These are phyloP conservation scores for Anisogramma anomala DNA, from an alignment of 2,329 filamentous ascomycete species.

Conservation along the genomic window DNA sequence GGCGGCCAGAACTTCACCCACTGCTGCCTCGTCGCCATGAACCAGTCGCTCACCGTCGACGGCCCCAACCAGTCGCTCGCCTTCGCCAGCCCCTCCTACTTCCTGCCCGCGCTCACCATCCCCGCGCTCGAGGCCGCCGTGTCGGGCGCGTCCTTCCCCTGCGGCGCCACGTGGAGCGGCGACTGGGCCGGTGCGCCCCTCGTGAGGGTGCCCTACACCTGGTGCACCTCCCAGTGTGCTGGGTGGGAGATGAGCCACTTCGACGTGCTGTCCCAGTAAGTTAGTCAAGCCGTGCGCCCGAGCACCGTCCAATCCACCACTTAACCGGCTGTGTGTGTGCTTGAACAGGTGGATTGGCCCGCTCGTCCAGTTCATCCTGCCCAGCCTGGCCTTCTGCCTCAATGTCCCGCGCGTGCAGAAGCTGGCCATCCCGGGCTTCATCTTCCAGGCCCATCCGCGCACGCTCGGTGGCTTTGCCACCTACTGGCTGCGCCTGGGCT, in stretches of 20 bases:
- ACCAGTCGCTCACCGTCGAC: conserved; percentile 4
- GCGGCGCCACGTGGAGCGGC: conserved; percentile 16
- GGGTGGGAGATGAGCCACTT: conserved; percentile 18
- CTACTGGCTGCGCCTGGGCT: conserved; percentile 10
- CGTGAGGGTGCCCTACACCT: conserved; percentile 16
- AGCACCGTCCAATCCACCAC: too few species aligned
- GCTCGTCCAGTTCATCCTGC: conserved; percentile 19
- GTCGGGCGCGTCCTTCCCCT: conserved; percentile 17
- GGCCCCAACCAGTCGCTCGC: conserved; percentile 9
- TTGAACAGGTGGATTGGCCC: conserved; percentile 22
- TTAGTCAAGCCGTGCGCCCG: too few species aligned
- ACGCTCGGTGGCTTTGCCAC: conserved; percentile 13
- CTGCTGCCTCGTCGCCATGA: conserved; percentile 20
- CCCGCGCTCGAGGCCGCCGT: conserved; percentile 9
- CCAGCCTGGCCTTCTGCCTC: conserved; percentile 21
- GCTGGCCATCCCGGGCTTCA: conserved; percentile 13
- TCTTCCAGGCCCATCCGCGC: conserved; percentile 15
- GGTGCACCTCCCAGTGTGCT: conserved; percentile 15
- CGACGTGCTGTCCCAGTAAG: conserved; percentile 16
- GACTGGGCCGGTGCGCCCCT: conserved; percentile 15
- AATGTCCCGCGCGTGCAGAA: conserved; percentile 18
- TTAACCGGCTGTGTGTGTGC: too few species aligned
- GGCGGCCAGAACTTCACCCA: conserved; percentile 20
- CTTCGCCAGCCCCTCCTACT: conserved; percentile 9
- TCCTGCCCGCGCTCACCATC: conserved; percentile 10